phyloP scores from a whole-genome alignment of 192 early-diverging fungal genomes.

The Phycomyces blakesleeanus region DNA sequence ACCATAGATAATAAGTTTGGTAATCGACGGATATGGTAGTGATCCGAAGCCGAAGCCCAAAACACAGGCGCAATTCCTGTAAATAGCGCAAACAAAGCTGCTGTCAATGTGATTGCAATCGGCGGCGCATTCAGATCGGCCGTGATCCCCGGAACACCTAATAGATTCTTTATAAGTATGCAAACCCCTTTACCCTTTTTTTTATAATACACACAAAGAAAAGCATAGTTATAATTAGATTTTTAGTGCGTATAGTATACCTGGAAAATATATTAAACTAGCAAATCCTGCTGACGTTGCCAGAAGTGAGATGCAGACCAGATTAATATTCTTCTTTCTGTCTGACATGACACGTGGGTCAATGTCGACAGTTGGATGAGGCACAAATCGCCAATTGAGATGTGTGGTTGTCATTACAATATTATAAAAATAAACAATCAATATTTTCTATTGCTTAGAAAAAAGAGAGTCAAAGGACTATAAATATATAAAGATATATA shows the following conservation, averaged over 20 bases:
- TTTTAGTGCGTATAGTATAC: too few relatives aligned
- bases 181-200: background rate
- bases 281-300: slow-evolving; percentile 20
- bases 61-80: slow-evolving; percentile 47
- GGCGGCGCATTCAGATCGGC: slow-evolving; percentile 36
- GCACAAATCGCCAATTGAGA: slow-evolving; percentile 6
- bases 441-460: too few relatives aligned
- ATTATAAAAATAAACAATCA: too few relatives aligned
- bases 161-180: background rate
- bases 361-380: slow-evolving; percentile 9
- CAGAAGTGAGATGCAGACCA: slow-evolving; percentile 11
- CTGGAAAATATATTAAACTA: slow-evolving; percentile 30
- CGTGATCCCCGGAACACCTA: slow-evolving; percentile 29
- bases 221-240: background rate
- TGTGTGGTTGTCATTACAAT: too few relatives aligned
- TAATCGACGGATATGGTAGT: slow-evolving; percentile 41
- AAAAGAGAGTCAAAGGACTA: too few relatives aligned
- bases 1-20: slow-evolving; percentile 33
- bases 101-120: slow-evolving; percentile 41
- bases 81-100: slow-evolving; percentile 42
- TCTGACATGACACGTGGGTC: slow-evolving; percentile 11
- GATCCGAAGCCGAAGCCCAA: slow-evolving; percentile 40
- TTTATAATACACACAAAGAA: background rate
- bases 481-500: too few relatives aligned
- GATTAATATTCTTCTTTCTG: slow-evolving; percentile 9